Conservation (phyloP, 2,329 filamentous ascomycete species). For the Coniosporium tulheliwenetii region DNA sequence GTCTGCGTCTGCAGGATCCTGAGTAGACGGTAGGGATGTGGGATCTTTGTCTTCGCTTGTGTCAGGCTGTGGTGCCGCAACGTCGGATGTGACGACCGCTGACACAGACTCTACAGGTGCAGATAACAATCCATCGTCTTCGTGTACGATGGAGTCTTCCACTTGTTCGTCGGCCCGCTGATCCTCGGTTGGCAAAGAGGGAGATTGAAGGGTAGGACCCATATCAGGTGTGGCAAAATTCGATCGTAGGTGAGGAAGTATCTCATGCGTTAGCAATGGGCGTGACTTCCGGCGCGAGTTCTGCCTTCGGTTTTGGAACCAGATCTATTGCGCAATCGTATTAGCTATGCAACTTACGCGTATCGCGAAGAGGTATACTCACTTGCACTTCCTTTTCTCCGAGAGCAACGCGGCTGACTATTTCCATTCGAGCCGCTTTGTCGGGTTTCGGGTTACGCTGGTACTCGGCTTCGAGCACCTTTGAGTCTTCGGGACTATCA, state of each 20-base stretch:
- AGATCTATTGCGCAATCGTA: slow-evolving; percentile 47
- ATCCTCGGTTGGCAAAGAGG: slow-evolving; percentile 9
- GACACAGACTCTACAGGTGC: no score
- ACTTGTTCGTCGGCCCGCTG: slow-evolving; percentile 4
- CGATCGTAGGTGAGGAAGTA: slow-evolving; percentile 16
- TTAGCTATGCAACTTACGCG: slow-evolving; percentile 9
- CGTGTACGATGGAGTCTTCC: neutral
- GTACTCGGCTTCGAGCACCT: slow-evolving; percentile 75
- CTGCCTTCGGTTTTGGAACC: slow-evolving; percentile 93
- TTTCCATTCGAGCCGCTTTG: slow-evolving; percentile 69
- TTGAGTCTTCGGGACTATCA: slow-evolving; percentile 69
- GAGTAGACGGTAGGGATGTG: neutral
- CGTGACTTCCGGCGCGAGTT: slow-evolving; percentile 82
- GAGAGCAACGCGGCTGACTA: slow-evolving; percentile 72
- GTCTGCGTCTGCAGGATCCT: slow-evolving; percentile 2
- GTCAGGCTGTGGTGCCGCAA: neutral
- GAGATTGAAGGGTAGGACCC: neutral
- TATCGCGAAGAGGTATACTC: slow-evolving; percentile 18
- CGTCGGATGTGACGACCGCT: neutral
- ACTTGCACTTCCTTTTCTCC: slow-evolving; percentile 97
- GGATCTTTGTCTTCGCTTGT: slow-evolving; percentile 1
- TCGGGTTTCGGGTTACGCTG: slow-evolving; percentile 77
- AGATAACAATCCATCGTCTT: neutral
- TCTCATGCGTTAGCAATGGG: slow-evolving; percentile 63
- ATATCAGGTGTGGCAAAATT: neutral